Conservation (phyloP, 2,329 filamentous ascomycete species). For the Penicillium sp. region DNA sequence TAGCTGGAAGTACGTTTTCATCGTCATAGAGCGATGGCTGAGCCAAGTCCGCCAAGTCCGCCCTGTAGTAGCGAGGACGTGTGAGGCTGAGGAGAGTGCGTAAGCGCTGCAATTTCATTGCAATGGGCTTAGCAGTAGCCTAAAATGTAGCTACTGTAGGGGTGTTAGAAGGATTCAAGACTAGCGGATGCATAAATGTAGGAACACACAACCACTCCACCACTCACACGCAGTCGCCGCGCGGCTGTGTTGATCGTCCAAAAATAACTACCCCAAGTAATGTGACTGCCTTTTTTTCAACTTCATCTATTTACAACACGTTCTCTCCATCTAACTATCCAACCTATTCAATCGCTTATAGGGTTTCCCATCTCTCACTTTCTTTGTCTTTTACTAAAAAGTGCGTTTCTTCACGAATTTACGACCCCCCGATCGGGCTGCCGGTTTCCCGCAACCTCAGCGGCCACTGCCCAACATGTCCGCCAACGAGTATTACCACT, state of each 20-base stretch:
- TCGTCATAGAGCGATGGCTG: not conserved
- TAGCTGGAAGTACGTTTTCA: not conserved
- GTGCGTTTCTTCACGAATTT: not conserved
- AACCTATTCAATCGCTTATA: not conserved
- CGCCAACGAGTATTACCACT: conserved; percentile 63
- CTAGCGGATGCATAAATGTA: not conserved
- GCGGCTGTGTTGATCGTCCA: conserved; percentile 25
- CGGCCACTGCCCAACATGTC: conserved; percentile 49
- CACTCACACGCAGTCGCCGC: conserved; percentile 14
- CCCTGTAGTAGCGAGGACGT: not conserved
- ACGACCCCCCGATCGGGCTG: conserved; percentile 2
- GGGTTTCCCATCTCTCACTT: not conserved
- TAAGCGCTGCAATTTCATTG: not conserved
- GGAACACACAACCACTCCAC: not conserved
- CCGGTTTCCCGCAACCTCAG: conserved; percentile 6
- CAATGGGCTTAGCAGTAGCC: not conserved
- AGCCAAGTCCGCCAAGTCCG: not conserved
- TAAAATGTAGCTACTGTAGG: not conserved
- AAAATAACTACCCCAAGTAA: conserved; percentile 22
- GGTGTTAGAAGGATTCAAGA: not conserved
- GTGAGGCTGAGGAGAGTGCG: conserved; percentile 4
- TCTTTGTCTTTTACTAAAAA: not conserved
- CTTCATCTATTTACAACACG: not conserved
- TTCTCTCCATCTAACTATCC: not conserved
- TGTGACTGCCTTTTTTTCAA: conserved; percentile 15